These are phyloP conservation scores for Trichoderma simmonsii DNA, from an alignment of 2,329 filamentous ascomycete genomes.

Conservation along the genomic window DNA sequence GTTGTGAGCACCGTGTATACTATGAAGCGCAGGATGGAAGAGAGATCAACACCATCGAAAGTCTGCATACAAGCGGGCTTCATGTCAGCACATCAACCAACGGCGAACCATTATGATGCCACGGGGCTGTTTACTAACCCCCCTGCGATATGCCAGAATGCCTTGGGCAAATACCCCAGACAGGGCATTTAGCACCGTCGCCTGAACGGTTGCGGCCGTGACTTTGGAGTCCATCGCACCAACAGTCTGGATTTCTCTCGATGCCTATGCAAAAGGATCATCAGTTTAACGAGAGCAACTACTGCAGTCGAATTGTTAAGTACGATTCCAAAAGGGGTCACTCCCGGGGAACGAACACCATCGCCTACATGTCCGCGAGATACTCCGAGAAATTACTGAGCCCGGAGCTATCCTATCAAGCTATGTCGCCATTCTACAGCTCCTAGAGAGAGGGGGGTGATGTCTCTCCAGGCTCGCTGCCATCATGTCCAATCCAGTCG, in stretches of 20 bases:
- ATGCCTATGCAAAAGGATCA: neutral
- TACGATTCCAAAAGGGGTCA: neutral
- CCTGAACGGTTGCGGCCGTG: conserved; percentile 9
- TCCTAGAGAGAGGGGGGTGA: neutral
- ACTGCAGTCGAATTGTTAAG: neutral
- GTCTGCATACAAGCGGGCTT: neutral
- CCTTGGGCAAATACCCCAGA: conserved; percentile 14
- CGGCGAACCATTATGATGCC: neutral
- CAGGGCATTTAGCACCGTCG: conserved; percentile 11
- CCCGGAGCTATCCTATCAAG: neutral
- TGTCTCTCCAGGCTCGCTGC: neutral
- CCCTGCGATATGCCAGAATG: conserved; percentile 13
- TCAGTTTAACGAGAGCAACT: neutral
- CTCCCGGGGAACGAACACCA: neutral
- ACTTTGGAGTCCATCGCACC: conserved; percentile 16
- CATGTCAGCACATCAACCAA: neutral
- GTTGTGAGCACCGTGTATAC: conserved; percentile 18
- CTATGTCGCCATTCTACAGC: neutral
- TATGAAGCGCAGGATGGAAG: conserved; percentile 8
- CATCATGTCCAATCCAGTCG: neutral
- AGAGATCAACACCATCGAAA: conserved; percentile 8
- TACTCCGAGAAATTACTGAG: neutral
- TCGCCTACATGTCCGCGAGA: conserved; percentile 1
- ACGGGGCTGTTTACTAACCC: neutral
- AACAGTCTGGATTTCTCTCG: neutral